A percentile compares a stretch with the other conserved stretches of the same genome.
These are phyloP conservation scores for Fragilariopsis cylindrus DNA, from an alignment of 108 stramenopile species.

Conservation along the genomic window DNA sequence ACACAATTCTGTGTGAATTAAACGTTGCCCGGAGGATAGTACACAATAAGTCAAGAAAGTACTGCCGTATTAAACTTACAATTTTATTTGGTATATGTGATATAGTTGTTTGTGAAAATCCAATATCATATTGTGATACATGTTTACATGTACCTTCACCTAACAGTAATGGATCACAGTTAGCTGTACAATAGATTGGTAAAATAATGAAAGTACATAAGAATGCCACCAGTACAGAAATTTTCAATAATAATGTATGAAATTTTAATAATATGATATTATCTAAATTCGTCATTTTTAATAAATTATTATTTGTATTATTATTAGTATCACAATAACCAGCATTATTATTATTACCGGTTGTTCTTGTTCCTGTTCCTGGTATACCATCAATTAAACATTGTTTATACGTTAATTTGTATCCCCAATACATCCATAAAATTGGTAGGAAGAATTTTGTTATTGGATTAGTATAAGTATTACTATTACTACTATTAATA, in stretches of 20 bases:
- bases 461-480: not conserved
- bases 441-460: slow-evolving; percentile 23
- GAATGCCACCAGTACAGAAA: slow-evolving; percentile 55
- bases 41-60: too few species aligned
- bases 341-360: slow-evolving; percentile 30
- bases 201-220: slow-evolving; percentile 62
- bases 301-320: slow-evolving; percentile 40
- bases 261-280: slow-evolving; percentile 71
- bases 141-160: slow-evolving; percentile 15
- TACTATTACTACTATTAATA: too few species aligned
- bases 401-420: slow-evolving; percentile 50
- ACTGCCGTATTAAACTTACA: not conserved
- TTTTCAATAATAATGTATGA: slow-evolving; percentile 56
- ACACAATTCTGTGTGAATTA: too few species aligned
- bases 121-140: slow-evolving; percentile 37
- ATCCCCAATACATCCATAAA: slow-evolving; percentile 57
- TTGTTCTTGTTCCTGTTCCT: slow-evolving; percentile 68
- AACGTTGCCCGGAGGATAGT: too few species aligned
- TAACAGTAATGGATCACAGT: slow-evolving; percentile 18
- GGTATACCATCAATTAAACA: slow-evolving; percentile 69
- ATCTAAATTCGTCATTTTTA: slow-evolving; percentile 69
- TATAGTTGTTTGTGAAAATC: slow-evolving; percentile 40
- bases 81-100: slow-evolving; percentile 56
- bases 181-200: slow-evolving; percentile 64
- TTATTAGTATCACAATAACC: too few species aligned